Percentiles rank a stretch among this genome's conserved stretches.
These are phyloP conservation scores for Daldinia bambusicola DNA, from an alignment of 495 filamentous ascomycete genomes.

Conservation along the genomic window DNA sequence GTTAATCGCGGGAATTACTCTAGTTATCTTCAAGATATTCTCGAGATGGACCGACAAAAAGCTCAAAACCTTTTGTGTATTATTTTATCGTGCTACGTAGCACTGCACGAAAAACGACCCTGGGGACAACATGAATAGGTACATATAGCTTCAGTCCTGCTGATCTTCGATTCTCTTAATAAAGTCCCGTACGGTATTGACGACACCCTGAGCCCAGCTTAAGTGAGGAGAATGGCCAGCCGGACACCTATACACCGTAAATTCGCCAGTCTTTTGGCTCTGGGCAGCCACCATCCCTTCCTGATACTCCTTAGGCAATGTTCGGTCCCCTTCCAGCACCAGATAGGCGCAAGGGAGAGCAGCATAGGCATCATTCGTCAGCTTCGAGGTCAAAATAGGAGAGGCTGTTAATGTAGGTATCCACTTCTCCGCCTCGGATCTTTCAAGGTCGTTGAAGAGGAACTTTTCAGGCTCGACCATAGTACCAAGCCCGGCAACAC, in stretches of 20 bases:
- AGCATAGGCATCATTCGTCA: not conserved
- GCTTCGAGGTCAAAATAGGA: not conserved
- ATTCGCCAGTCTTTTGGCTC: not conserved
- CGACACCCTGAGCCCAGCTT: not conserved
- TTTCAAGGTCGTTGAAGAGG: constrained; percentile 47
- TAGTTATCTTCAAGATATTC: too few relatives aligned
- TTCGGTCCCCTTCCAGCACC: not conserved
- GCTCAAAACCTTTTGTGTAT: not conserved
- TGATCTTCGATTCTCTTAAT: not conserved
- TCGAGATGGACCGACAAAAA: too few relatives aligned
- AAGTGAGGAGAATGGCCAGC: not conserved
- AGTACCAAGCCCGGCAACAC: constrained; percentile 44
- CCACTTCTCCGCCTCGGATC: constrained; percentile 38
- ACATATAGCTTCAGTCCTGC: not conserved
- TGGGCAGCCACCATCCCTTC: not conserved
- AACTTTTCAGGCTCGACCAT: constrained; percentile 34
- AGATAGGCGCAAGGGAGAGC: not conserved
- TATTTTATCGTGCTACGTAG: not conserved
- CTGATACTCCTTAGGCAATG: not conserved
- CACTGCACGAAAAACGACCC: not conserved
- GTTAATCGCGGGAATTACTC: too few relatives aligned
- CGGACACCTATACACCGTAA: not conserved
- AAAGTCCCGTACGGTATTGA: not conserved
- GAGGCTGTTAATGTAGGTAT: not conserved
- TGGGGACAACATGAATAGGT: not conserved